Base-by-base conservation (phyloP, 2,329 filamentous ascomycete species). In the Dactylellina cionopaga region DNA sequence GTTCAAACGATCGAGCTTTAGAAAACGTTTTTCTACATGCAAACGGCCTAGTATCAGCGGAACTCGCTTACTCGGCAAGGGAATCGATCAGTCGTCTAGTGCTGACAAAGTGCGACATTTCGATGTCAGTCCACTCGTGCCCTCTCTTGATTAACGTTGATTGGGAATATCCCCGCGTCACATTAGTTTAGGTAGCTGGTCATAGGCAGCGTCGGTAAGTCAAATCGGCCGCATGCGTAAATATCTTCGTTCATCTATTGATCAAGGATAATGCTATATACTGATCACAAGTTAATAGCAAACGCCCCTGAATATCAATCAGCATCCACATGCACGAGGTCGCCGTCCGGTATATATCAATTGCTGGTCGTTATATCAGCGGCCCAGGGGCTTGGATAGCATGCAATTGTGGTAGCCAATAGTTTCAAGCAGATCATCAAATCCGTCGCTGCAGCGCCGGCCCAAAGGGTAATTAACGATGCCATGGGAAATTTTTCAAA, bases 311-410 rank as follows among this genome's bases (percentile, higher is more conserved):
- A 58, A 51, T 39, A 46, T 58, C 58, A 44, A n/a, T n/a, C 22
- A 11, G 27, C 39, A 43, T 13, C 19, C 5, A 58, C 19, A 51
- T 29, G 49, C 41, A 47, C 52, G 49, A 71, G 56, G 56, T 63
- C 64, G 64, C 66, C 56, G 58, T 71, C 43, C 41, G 39, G 41
- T 44, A 49, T 43, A 60, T 37, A 22, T 22, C 41, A 39, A 22
- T 29, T 62, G 49, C 25, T 55, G 37, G 24, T 62, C 22, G 43
- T 43, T 71, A 58, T 66, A 55, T 43, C 66, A 59, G 66, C 56
- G 49, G 56, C 58, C 66, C 66, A 71, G 66, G 66, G 58, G 56
- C 51, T 64, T 64, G 66, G 66, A 52, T 58, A 51, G 37, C 58
- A 51, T 47, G 51, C 39, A 39, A 49, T 58, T 41, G 33, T 64